phyloP scores from a whole-genome alignment of 148 eudicot genomes.

The Suaeda aralocaspica region DNA sequence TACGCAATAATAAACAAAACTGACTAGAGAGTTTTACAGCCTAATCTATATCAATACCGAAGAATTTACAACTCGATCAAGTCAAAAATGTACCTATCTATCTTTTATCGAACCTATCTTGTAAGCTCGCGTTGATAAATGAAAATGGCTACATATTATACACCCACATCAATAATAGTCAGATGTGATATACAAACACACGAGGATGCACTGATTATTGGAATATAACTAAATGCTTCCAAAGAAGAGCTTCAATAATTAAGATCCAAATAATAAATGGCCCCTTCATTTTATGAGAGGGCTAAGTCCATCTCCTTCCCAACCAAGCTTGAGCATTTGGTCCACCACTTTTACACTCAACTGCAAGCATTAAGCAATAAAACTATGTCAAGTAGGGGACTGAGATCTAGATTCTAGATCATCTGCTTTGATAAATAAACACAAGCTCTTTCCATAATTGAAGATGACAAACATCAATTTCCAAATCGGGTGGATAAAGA shows the following conservation, averaged over 20 bases:
- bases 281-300: slow-evolving; percentile 56
- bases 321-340: slow-evolving; percentile 95
- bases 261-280: background rate
- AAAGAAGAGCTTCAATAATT: background rate
- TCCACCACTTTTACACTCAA: slow-evolving; percentile 95
- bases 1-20: slow-evolving; percentile 7
- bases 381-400: slow-evolving; percentile 1
- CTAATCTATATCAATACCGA: slow-evolving; percentile 24
- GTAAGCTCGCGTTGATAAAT: slow-evolving; percentile 14
- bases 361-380: slow-evolving; percentile 39
- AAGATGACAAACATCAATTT: too few relatives aligned
- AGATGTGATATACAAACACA: background rate
- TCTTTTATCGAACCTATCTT: slow-evolving; percentile 16
- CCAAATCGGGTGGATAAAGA: background rate
- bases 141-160: slow-evolving; percentile 26
- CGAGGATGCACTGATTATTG: background rate
- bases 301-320: slow-evolving; percentile 87
- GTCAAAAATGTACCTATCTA: slow-evolving; percentile 25
- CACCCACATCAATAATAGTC: background rate
- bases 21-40: slow-evolving; percentile 26
- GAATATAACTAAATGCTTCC: background rate
- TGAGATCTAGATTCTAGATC: background rate
- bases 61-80: slow-evolving; percentile 37
- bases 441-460: background rate
- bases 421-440: background rate